These are phyloP conservation scores for Mortierella sp. DNA, from an alignment of 371 early-diverging fungal genomes.

Conservation along the genomic window DNA sequence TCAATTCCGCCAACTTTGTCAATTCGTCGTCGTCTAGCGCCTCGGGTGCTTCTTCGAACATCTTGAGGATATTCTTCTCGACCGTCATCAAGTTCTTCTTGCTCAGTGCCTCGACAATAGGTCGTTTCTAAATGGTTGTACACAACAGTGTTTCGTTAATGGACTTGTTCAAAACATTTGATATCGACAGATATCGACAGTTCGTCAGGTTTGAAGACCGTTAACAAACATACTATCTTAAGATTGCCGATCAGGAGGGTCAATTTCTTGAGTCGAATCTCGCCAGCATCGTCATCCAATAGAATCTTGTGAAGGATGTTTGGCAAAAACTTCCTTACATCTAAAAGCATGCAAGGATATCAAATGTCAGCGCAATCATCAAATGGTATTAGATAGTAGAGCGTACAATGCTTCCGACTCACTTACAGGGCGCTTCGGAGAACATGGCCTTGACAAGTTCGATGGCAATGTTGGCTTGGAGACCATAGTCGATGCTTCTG, in stretches of 20 bases:
- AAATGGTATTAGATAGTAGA: not conserved
- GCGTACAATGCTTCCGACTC: not conserved
- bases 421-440: constrained; percentile 32
- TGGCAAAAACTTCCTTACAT: constrained; percentile 28
- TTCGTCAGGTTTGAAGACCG: not conserved
- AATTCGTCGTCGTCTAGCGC: constrained; percentile 47
- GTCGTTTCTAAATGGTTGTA: constrained; percentile 33
- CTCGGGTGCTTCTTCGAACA: constrained; percentile 55
- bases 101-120: constrained; percentile 28
- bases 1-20: constrained; percentile 42
- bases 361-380: not conserved
- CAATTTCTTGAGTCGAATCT: constrained; percentile 46
- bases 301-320: constrained; percentile 41
- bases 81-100: constrained; percentile 45
- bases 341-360: constrained; percentile 5
- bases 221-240: constrained; percentile 29
- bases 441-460: constrained; percentile 49
- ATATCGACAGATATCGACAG: no score
- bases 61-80: constrained; percentile 51
- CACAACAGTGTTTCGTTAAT: not conserved
- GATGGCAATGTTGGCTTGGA: constrained; percentile 44
- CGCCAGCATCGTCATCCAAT: constrained; percentile 50
- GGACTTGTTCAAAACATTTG: not conserved
- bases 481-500: constrained; percentile 40
- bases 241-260: constrained; percentile 48